Base-by-base conservation (phyloP, 306 rosid species). In the Inga oerstediana region DNA sequence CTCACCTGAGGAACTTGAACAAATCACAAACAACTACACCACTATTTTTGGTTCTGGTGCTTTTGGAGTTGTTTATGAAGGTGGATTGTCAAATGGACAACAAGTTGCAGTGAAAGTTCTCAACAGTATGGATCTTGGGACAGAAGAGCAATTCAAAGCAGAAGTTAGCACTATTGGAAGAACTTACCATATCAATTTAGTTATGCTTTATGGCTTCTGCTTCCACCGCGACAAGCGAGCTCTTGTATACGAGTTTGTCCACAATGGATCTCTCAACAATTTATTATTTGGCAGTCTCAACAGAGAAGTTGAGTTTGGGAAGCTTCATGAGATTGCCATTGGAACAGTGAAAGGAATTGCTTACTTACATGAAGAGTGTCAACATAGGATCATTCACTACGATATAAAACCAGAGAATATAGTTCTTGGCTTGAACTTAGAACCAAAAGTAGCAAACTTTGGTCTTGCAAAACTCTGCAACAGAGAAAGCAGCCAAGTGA, bases 111-210 rank as follows among this genome's bases (percentile, higher is more conserved):
- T 88, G n/a, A 88, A 88, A 83, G 82, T 88, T 49, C 83, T 88
- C 37, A 88, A 70, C 52, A 79, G 76, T 66, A 61, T 80, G 71
- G 82, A 80, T 30, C 81, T 80, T 56, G 84, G 67, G 24, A 79
- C 83, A 80, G 91, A 85, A 45, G 89, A 88, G 34, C 91, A 88
- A 48, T 51, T 88, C 79, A 88, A 83, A 78, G 89, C 91, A 12
- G 89, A 88, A 83, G 85, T 88, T 69, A 76, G 91, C 79, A 85
- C 89, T n/a, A 78, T 88, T 32, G 91, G 89, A 85, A 88, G 91
- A 83, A 88, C 91, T 34, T 88, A 85, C 43, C 91, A 85, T 45
- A 66, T 77, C 27, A 88, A 88, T 84, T 37, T 88, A 43, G 89
- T 88, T 9, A 83, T 79, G 67, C 91, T 88, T 43, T 83, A 67